A percentile compares a stretch with the other conserved stretches of the same genome.
Conservation (phyloP, 1,284 basidiomycete genomes). For the Mycosarcoma mackinlayi region DNA sequence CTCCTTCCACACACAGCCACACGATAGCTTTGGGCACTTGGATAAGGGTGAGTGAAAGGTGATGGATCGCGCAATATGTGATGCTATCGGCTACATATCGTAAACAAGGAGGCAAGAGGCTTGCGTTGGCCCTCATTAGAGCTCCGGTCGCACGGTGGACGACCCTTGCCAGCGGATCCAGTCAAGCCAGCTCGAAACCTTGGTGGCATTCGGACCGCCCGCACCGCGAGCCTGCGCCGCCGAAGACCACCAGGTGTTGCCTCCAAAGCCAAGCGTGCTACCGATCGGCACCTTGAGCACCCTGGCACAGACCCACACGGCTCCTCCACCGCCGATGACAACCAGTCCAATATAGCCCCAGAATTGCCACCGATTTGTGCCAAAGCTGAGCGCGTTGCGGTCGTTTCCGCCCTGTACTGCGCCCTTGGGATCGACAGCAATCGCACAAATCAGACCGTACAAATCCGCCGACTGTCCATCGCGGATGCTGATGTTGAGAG, state of each 20-base stretch:
- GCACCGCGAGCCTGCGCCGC: conserved; percentile 18
- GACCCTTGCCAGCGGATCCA: conserved; percentile 51
- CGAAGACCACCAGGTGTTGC: conserved; percentile 33
- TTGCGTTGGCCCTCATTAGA: conserved; percentile 3
- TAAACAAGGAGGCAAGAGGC: neutral
- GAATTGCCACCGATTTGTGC: conserved; percentile 42
- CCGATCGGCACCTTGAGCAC: conserved; percentile 46
- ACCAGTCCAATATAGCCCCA: conserved; percentile 47
- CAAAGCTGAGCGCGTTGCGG: conserved; percentile 46
- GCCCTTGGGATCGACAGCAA: conserved; percentile 72
- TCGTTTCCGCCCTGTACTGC: conserved; percentile 55
- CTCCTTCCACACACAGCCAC: too few relatives aligned
- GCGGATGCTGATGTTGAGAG: conserved; percentile 73
- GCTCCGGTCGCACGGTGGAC: conserved; percentile 21
- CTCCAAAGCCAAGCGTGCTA: conserved; percentile 40
- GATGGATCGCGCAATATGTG: neutral
- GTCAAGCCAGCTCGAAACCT: conserved; percentile 42
- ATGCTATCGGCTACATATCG: neutral
- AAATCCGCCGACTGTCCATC: conserved; percentile 87
- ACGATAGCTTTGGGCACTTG: neutral
- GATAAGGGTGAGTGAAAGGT: neutral
- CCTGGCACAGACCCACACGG: conserved; percentile 39
- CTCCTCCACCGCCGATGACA: conserved; percentile 45
- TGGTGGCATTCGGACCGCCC: conserved; percentile 18
- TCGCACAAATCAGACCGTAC: conserved; percentile 83